These are phyloP conservation scores for Aspergillus steynii DNA, from an alignment of 495 filamentous ascomycete genomes.

Conservation along the genomic window DNA sequence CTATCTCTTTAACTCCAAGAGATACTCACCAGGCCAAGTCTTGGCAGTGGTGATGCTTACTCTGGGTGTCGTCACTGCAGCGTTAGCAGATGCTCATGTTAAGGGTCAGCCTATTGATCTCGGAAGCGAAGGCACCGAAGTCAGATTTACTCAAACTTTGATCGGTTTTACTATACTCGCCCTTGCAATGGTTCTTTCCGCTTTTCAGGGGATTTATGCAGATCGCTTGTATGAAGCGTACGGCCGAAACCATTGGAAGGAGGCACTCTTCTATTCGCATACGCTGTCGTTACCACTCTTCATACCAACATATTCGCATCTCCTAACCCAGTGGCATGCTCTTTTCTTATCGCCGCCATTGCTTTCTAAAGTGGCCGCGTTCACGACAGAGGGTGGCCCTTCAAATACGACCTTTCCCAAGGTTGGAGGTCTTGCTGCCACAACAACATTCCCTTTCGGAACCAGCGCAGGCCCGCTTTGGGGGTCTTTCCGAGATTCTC, in stretches of 20 bases:
- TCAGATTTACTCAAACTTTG: constrained; percentile 48
- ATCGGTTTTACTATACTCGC: constrained; percentile 82
- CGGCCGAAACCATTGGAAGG: constrained; percentile 83
- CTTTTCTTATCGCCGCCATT: constrained; percentile 50
- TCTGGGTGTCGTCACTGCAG: constrained; percentile 79
- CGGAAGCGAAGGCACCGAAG: constrained; percentile 13
- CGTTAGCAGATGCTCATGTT: constrained; percentile 80
- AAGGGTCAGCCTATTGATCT: constrained; percentile 59
- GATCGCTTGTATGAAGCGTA: constrained; percentile 83
- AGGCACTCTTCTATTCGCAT: constrained; percentile 94
- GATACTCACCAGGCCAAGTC: constrained; percentile 78
- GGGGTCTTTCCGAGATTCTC: background rate
- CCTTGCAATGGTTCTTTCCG: constrained; percentile 84
- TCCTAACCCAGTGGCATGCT: constrained; percentile 49
- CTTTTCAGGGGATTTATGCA: constrained; percentile 92
- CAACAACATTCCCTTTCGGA: background rate
- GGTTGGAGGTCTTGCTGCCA: background rate
- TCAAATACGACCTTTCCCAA: background rate
- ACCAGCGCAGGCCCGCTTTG: background rate
- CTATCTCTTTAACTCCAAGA: constrained; percentile 73
- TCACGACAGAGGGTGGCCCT: constrained; percentile 5
- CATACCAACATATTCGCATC: constrained; percentile 44
- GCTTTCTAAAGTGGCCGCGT: constrained; percentile 21
- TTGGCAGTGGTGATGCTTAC: constrained; percentile 79
- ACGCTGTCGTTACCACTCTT: constrained; percentile 73